These are phyloP conservation scores for Schizosaccharomyces octosporus DNA, from an alignment of 805 yeast genomes.

Conservation along the genomic window DNA sequence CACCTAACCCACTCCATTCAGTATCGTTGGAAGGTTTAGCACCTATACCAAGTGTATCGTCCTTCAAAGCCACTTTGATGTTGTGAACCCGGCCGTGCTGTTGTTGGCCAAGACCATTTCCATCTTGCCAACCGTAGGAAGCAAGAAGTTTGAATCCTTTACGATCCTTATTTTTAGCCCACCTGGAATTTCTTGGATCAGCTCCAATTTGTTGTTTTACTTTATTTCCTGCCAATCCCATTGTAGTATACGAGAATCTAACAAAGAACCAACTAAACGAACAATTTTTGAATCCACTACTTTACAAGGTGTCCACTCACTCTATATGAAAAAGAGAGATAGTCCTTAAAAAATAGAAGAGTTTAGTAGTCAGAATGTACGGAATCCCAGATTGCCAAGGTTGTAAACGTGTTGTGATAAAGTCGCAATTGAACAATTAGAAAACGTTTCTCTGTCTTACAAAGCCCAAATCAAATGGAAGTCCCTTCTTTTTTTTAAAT, in stretches of 20 bases:
- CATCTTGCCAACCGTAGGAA: constrained; percentile 76
- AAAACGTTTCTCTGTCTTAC: no score
- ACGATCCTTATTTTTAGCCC: constrained; percentile 59
- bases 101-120: constrained; percentile 51
- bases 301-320: no score
- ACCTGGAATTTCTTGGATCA: constrained; percentile 79
- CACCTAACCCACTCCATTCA: constrained; percentile 76
- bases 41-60: constrained; percentile 72
- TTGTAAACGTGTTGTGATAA: no score
- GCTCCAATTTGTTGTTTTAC: constrained; percentile 63
- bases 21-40: constrained; percentile 36
- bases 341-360: no score
- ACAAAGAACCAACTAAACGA: no score
- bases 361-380: no score
- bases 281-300: no score
- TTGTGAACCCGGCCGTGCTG: constrained; percentile 19
- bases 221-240: constrained; percentile 27
- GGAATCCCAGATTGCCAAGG: no score
- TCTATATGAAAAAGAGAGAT: no score
- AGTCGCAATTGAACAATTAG: no score
- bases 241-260: neutral
- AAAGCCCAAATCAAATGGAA: no score
- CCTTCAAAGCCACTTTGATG: constrained; percentile 50
- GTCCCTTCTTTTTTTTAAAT: no score
- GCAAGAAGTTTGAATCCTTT: constrained; percentile 71